A percentile compares a stretch with the other conserved stretches of the same genome.
phyloP scores from a whole-genome alignment of 768 basidiomycete genomes.

The Pulveroboletus ravenelii region DNA sequence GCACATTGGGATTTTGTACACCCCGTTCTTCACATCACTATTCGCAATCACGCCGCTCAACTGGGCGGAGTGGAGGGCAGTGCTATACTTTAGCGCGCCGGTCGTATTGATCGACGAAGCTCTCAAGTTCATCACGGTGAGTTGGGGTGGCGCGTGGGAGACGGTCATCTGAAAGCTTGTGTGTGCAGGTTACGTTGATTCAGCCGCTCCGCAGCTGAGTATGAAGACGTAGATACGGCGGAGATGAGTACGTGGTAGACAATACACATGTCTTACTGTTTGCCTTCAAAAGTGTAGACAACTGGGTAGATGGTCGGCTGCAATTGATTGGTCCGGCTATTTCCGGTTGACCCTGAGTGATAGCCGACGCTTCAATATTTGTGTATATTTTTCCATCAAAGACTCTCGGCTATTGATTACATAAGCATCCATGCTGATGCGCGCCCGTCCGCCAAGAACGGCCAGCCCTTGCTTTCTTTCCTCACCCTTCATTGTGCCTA shows the following conservation, averaged over 20 bases:
- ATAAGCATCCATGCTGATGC: constrained; percentile 4
- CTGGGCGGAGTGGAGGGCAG: constrained; percentile 93
- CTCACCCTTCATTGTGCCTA: constrained; percentile 1
- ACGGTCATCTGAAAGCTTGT: background rate
- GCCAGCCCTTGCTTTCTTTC: background rate
- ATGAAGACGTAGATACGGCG: background rate
- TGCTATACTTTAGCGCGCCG: constrained; percentile 81
- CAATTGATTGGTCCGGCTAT: too few relatives aligned
- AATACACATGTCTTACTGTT: background rate
- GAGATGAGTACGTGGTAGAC: too few relatives aligned
- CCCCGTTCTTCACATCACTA: constrained; percentile 88
- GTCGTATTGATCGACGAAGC: constrained; percentile 88
- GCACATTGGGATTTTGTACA: constrained; percentile 93
- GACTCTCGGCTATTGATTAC: background rate
- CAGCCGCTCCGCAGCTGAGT: constrained; percentile 49
- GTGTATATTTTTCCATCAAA: background rate
- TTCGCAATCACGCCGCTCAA: constrained; percentile 94
- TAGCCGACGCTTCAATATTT: too few relatives aligned
- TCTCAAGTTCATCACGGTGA: constrained; percentile 77
- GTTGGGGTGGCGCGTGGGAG: constrained; percentile 17
- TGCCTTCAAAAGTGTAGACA: too few relatives aligned
- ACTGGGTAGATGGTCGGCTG: too few relatives aligned
- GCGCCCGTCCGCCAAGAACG: background rate
- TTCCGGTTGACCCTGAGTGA: too few relatives aligned
- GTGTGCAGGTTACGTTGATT: constrained; percentile 47